A percentile compares a stretch with the other conserved stretches of the same genome.
Conservation (phyloP, 495 filamentous ascomycete species). For the Aspergillus olivimuriae region DNA sequence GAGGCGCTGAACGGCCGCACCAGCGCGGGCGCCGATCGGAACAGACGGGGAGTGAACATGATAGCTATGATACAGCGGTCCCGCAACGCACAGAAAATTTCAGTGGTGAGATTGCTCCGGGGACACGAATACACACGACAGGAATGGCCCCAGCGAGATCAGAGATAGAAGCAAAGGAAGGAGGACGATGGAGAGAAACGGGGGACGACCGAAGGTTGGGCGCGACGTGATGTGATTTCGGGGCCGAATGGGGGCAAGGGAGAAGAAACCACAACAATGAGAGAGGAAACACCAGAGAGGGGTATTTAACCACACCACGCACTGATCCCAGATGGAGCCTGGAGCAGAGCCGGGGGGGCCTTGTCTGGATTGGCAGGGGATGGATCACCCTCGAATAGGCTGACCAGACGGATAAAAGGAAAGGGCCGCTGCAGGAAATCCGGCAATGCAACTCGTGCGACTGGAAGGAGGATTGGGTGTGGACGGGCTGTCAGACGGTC, state of each 20-base stretch:
- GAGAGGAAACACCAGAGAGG: slow-evolving; percentile 10
- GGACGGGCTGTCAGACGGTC: slow-evolving; percentile 1
- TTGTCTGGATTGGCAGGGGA: slow-evolving; percentile 8
- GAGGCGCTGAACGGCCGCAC: slow-evolving; percentile 58
- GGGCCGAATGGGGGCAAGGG: slow-evolving; percentile 8
- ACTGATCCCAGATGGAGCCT: no score
- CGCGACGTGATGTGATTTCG: no score
- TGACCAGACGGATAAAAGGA: slow-evolving; percentile 18
- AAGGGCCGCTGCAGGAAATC: slow-evolving; percentile 16
- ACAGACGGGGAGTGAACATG: slow-evolving; percentile 46
- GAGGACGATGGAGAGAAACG: neutral
- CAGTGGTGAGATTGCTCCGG: neutral
- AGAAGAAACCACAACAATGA: slow-evolving; percentile 11
- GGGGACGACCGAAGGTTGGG: no score
- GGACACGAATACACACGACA: neutral
- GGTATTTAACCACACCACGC: no score
- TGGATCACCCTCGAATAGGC: slow-evolving; percentile 8
- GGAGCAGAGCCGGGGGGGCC: no score
- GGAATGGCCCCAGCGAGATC: neutral
- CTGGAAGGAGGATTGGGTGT: no score
- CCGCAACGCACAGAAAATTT: neutral
- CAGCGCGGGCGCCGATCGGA: slow-evolving; percentile 43
- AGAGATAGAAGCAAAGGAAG: neutral
- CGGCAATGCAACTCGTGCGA: no score
- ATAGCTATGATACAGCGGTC: slow-evolving; percentile 11